phyloP scores from a whole-genome alignment of 306 rosid genomes.

The Lathyrus oleraceus region DNA sequence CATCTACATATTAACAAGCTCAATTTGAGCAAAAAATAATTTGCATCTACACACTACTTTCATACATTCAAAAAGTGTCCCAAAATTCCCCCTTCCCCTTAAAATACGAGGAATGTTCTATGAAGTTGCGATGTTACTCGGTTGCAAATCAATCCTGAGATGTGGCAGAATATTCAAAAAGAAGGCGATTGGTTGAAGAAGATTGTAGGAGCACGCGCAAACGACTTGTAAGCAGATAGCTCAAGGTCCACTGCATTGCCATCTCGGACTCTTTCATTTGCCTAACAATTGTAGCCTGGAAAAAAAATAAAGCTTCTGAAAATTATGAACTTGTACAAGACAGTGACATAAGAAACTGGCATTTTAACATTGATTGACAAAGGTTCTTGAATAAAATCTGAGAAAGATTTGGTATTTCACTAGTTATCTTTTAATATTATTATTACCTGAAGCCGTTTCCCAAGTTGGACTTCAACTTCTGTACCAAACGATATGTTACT shows the following conservation, averaged over 20 bases:
- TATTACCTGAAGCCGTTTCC: constrained; percentile 85
- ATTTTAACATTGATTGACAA: background rate
- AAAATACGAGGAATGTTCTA: background rate
- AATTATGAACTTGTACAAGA: background rate
- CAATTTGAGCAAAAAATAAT: constrained; percentile 55
- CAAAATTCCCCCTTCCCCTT: constrained; percentile 6
- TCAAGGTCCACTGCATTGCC: constrained; percentile 93
- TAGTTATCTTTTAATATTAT: no score
- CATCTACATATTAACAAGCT: constrained; percentile 49
- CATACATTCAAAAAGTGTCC: constrained; percentile 13
- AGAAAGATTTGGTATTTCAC: constrained; percentile 25
- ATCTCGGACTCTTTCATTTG: constrained; percentile 96
- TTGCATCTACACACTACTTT: constrained; percentile 37
- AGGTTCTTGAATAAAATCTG: constrained; percentile 5
- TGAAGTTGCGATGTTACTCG: background rate
- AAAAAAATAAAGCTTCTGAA: constrained; percentile 27
- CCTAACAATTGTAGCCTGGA: constrained; percentile 76
- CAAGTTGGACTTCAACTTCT: constrained; percentile 93
- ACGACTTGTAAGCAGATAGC: constrained; percentile 87
- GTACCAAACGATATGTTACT: constrained; percentile 89
- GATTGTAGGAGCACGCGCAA: constrained; percentile 83
- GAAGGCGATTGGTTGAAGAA: constrained; percentile 82
- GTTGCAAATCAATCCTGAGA: constrained; percentile 57
- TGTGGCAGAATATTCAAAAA: constrained; percentile 83
- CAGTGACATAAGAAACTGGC: background rate